These are phyloP conservation scores for Polytrichum formosum DNA, from an alignment of 225 moss, liverwort and hornwort species.

Conservation along the genomic window DNA sequence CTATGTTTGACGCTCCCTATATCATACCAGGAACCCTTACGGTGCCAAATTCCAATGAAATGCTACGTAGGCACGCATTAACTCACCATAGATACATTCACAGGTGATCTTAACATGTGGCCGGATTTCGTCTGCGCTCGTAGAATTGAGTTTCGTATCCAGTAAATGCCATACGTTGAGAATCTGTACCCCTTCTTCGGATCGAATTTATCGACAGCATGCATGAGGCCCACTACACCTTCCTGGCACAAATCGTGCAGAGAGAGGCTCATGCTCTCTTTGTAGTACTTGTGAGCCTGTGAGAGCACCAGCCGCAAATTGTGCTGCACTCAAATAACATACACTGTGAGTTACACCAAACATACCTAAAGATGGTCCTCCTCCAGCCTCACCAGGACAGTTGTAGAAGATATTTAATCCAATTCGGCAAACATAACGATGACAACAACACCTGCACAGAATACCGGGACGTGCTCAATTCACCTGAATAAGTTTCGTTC, in stretches of 20 bases:
- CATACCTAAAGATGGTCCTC: too few species aligned
- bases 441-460: not conserved
- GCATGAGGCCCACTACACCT: slow-evolving; percentile 81
- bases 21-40: too few species aligned
- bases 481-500: slow-evolving; percentile 86
- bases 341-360: too few species aligned
- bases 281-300: slow-evolving; percentile 79
- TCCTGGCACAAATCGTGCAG: slow-evolving; percentile 91
- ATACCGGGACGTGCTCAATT: not conserved
- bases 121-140: slow-evolving; percentile 89
- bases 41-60: too few species aligned
- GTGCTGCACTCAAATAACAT: slow-evolving; percentile 32
- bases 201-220: slow-evolving; percentile 94
- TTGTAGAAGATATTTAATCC: too few species aligned
- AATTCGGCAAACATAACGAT: not conserved
- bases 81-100: slow-evolving; percentile 75
- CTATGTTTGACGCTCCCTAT: too few species aligned
- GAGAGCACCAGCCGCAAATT: slow-evolving; percentile 84
- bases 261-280: slow-evolving; percentile 70
- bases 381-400: too few species aligned
- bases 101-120: slow-evolving; percentile 86
- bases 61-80: not conserved
- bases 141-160: slow-evolving; percentile 93
- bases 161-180: slow-evolving; percentile 93
- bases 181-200: slow-evolving; percentile 77